A percentile compares a stretch with the other conserved stretches of the same genome.
These are phyloP conservation scores for Leucogyrophana mollusca DNA, from an alignment of 768 basidiomycete genomes.

Conservation along the genomic window DNA sequence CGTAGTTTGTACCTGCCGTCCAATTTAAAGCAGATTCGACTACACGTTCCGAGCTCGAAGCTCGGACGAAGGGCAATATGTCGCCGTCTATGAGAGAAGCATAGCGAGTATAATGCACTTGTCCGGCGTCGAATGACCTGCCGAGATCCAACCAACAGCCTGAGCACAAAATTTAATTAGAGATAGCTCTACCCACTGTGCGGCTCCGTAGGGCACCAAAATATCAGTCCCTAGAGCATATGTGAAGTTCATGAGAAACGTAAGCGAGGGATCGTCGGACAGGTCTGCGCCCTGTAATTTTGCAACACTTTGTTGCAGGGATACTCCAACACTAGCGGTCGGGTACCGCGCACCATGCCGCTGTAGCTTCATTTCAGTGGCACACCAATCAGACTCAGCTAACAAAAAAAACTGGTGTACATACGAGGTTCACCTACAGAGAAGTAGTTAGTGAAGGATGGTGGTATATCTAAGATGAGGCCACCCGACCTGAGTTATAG, in stretches of 20 bases:
- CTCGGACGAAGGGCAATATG: slow-evolving; percentile 50
- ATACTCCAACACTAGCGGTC: slow-evolving; percentile 39
- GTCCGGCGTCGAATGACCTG: slow-evolving; percentile 51
- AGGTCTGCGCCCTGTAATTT: slow-evolving; percentile 49
- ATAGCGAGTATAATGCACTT: slow-evolving; percentile 52
- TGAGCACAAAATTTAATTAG: neutral
- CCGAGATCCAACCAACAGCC: neutral
- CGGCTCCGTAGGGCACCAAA: slow-evolving; percentile 57
- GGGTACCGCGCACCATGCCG: slow-evolving; percentile 80
- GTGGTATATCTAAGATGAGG: neutral
- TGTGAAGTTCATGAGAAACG: slow-evolving; percentile 51
- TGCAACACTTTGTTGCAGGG: slow-evolving; percentile 45
- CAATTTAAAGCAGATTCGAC: slow-evolving; percentile 67
- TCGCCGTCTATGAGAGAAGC: slow-evolving; percentile 37
- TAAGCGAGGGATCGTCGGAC: slow-evolving; percentile 42
- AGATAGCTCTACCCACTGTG: slow-evolving; percentile 39
- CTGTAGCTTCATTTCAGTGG: slow-evolving; percentile 58
- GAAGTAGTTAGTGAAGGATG: neutral
- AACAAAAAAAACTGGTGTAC: neutral
- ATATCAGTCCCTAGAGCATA: slow-evolving; percentile 53
- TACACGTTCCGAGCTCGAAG: slow-evolving; percentile 51
- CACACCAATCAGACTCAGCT: neutral
- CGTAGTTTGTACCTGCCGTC: slow-evolving; percentile 47
- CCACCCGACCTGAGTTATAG: slow-evolving; percentile 45
- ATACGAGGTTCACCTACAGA: neutral